Base-by-base conservation (phyloP, 257 asterid species). In the Salvia splendens region DNA sequence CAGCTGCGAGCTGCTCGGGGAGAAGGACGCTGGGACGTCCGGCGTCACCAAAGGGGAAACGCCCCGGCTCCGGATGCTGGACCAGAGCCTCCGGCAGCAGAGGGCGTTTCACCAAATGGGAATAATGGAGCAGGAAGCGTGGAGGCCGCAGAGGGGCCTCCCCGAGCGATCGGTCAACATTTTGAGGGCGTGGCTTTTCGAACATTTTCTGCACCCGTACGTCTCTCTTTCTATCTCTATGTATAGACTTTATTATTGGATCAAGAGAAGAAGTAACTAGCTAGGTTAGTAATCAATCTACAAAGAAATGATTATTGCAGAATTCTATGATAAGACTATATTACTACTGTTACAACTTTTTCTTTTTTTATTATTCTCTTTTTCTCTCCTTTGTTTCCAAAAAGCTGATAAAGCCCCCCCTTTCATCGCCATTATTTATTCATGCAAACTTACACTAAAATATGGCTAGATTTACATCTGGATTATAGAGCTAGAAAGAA, bases 121-220 rank as follows among this genome's bases (percentile, higher is more conserved):
- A 3, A 85, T 89, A 89, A 86, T 89, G 95, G 98, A 94, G 51
- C 99, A 94, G 68, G 98, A 91, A 74, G 99, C 98, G 0, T 94
- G 99, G 99, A 61, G 99, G 68, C 99, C 99, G 2, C 99, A 91
- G 51, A 58, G 99, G 33, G 99, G 99, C 0, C 48, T 94, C 75
- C 99, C 99, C n/a, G 98, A 91, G 72, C 80, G 98, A 4, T 94
- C 99, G 0, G 98, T 94, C 65, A 94, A 88, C 81, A 84, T 89
- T 52, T 79, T 94, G 66, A 75, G 99, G 68, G 95, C 99, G 46
- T 94, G 99, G 99, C 98, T 94, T 73, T 95, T 95, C 61, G 98
- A 95, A 75, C 99, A 94, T 83, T 94, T 94, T 67, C 81, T 94
- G 6, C 89, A 94, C 79, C 99, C 99, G 99, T 94, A 91, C 73